Evolutionary conservation across 805 yeast species (phyloP).

Genomic region (Yamadazyma insecticola): DNA sequence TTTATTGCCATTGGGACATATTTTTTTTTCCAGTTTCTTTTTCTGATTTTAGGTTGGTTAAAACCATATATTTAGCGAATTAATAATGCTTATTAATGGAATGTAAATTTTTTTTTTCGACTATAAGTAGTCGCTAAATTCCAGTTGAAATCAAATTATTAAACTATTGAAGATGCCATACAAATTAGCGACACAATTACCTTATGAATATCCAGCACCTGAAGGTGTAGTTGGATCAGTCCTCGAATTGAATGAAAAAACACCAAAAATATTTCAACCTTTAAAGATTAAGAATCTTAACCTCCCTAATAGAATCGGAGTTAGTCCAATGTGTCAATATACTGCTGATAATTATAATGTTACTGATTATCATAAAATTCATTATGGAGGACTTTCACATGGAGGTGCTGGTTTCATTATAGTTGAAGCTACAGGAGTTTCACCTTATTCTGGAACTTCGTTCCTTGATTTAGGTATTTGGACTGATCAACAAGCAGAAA

Average conservation of each 20-base stretch:
- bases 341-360: conserved; percentile 38
- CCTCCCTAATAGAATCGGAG: conserved; percentile 47
- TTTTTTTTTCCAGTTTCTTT: no score
- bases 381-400: conserved; percentile 43
- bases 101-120: no score
- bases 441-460: conserved; percentile 37
- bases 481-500: conserved; percentile 44
- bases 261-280: conserved; percentile 42
- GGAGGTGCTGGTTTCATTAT: conserved; percentile 49
- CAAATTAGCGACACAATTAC: conserved; percentile 4
- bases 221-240: conserved; percentile 9
- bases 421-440: conserved; percentile 42
- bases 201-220: conserved; percentile 10
- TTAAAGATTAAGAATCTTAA: conserved; percentile 33
- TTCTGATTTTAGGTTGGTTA: no score
- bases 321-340: conserved; percentile 55
- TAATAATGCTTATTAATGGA: no score
- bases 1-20: no score
- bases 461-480: conserved; percentile 48
- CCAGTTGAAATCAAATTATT: no score
- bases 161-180: no score
- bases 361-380: conserved; percentile 45
- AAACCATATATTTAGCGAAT: no score
- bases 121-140: no score
- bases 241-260: conserved; percentile 3